Evolutionary conservation across 768 basidiomycete genomes (phyloP).

Genomic region (Kwoniella sp.): DNA sequence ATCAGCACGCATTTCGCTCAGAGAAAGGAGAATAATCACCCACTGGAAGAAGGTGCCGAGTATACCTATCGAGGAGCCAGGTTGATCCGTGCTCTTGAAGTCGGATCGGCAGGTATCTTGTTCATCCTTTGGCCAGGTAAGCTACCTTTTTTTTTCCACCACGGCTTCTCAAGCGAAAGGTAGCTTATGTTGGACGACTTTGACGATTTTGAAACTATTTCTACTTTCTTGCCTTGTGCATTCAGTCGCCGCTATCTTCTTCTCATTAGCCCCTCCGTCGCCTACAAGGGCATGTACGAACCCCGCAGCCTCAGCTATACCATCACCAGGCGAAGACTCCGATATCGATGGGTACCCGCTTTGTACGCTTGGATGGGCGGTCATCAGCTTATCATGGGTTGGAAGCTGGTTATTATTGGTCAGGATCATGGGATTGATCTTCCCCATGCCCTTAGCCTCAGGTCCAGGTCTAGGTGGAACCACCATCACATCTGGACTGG

Average conservation of each 20-base stretch:
- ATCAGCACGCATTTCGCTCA: slow-evolving; percentile 14
- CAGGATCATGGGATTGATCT: slow-evolving; percentile 39
- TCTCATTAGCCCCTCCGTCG: slow-evolving; percentile 42
- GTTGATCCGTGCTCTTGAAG: slow-evolving; percentile 34
- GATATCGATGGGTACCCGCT: slow-evolving; percentile 11
- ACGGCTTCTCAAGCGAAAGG: too few relatives aligned
- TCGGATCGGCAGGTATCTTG: slow-evolving; percentile 24
- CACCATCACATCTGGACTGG: not conserved
- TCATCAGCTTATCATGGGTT: slow-evolving; percentile 37
- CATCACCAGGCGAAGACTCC: slow-evolving; percentile 16
- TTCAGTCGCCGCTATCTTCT: slow-evolving; percentile 42
- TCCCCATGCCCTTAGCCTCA: slow-evolving; percentile 46
- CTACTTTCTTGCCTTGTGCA: too few relatives aligned
- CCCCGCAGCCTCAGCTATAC: slow-evolving; percentile 26
- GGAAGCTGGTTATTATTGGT: slow-evolving; percentile 37
- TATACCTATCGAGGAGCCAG: not conserved
- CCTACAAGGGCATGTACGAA: slow-evolving; percentile 41
- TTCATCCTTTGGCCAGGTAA: slow-evolving; percentile 48
- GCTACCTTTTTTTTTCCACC: slow-evolving; percentile 8
- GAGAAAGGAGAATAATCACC: not conserved
- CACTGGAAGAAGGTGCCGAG: not conserved
- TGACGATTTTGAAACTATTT: too few relatives aligned
- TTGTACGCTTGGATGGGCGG: slow-evolving; percentile 30
- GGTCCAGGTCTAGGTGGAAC: too few relatives aligned
- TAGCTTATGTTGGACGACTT: not conserved